A percentile compares a stretch with the other conserved stretches of the same genome.
Evolutionary conservation across 192 early-diverging fungal genomes (phyloP).

Genomic region (Podila epicladia): DNA sequence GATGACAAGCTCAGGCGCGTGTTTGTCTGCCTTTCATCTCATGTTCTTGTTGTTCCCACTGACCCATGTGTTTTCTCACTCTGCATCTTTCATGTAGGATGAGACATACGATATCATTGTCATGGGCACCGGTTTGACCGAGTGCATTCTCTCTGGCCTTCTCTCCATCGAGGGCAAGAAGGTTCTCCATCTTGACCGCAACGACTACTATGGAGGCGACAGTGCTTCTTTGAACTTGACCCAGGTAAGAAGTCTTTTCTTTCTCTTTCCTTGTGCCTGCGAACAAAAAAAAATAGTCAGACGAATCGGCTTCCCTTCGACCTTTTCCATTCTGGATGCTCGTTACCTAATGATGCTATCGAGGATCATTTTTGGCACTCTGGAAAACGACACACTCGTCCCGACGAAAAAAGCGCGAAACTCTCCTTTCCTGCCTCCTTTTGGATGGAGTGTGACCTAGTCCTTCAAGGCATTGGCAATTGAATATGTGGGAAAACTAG

Average conservation of each 20-base stretch:
- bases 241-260: constrained; percentile 68
- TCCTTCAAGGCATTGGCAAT: no score
- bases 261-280: neutral
- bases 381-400: no score
- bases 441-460: no score
- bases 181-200: constrained; percentile 91
- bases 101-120: constrained; percentile 91
- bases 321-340: no score
- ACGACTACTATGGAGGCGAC: constrained; percentile 99
- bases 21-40: no score
- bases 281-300: neutral
- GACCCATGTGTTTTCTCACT: neutral
- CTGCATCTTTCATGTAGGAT: constrained; percentile 61
- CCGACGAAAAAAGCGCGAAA: no score
- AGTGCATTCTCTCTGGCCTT: constrained; percentile 89
- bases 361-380: no score
- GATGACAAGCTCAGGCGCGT: no score
- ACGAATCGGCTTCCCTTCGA: neutral
- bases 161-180: constrained; percentile 92
- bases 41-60: neutral
- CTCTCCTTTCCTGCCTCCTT: no score
- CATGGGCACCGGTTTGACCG: constrained; percentile 89
- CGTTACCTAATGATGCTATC: no score
- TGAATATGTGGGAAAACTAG: no score
- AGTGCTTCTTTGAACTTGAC: constrained; percentile 95